Percentiles rank a stretch among this genome's conserved stretches.
phyloP scores from a whole-genome alignment of 2,329 filamentous ascomycete genomes.

The Colletotrichum echinochloae region DNA sequence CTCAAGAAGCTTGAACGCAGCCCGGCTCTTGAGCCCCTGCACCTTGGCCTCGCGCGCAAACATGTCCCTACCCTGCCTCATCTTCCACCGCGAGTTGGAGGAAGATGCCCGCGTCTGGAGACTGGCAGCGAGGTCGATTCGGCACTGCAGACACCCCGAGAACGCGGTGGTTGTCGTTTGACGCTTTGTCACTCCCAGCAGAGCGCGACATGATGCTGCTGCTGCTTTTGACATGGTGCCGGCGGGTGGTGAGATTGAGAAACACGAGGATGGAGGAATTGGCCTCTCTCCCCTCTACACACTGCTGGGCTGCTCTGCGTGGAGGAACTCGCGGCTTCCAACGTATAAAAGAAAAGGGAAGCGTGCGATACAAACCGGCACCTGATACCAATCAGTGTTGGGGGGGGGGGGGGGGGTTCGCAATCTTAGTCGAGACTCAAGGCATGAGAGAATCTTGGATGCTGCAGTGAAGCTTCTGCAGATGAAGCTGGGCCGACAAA shows the following conservation, averaged over 20 bases:
- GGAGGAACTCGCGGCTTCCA: background rate
- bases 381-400: background rate
- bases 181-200: background rate
- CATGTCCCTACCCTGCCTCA: conserved; percentile 78
- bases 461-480: conserved; percentile 33
- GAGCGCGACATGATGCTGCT: conserved; percentile 4
- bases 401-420: background rate
- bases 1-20: conserved; percentile 93
- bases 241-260: background rate
- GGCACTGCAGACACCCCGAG: background rate
- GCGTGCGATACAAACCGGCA: background rate
- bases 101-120: conserved; percentile 58
- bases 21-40: conserved; percentile 85
- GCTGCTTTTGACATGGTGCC: conserved; percentile 19
- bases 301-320: background rate
- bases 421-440: background rate
- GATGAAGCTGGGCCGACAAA: conserved; percentile 2
- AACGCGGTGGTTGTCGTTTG: background rate
- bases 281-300: too few species aligned
- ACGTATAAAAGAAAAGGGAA: background rate
- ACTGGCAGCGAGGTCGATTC: background rate
- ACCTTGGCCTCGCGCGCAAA: conserved; percentile 83
- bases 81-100: conserved; percentile 81
- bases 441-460: background rate
- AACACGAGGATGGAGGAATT: background rate